A percentile compares a stretch with the other conserved stretches of the same genome.
phyloP scores from a whole-genome alignment of 2,329 filamentous ascomycete species.

The Nannizziopsis barbatae region DNA sequence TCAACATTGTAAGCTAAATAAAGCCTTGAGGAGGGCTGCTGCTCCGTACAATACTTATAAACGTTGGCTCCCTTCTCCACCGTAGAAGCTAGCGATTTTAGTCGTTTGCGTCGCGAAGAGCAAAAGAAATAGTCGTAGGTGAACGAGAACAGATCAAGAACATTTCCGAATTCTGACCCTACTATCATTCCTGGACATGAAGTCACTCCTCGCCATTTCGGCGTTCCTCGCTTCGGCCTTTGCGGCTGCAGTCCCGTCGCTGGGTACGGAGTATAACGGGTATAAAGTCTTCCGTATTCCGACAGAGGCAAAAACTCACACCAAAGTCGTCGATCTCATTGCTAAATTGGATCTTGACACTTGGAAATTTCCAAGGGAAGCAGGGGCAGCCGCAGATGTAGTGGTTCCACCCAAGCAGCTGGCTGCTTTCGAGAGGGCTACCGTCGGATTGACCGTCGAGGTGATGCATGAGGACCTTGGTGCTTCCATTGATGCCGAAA shows the following conservation, averaged over 20 bases:
- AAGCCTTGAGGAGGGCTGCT: no score
- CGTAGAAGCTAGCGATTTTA: no score
- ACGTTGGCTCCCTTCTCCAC: no score
- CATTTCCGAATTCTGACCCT: no score
- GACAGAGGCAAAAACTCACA: slow-evolving; percentile 11
- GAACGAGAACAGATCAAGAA: not conserved
- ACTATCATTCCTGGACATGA: not conserved
- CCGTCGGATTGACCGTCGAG: slow-evolving; percentile 23
- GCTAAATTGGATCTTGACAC: slow-evolving; percentile 15
- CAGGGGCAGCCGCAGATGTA: slow-evolving; percentile 30
- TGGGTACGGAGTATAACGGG: slow-evolving; percentile 15
- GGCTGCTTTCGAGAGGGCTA: slow-evolving; percentile 29
- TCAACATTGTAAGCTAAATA: no score
- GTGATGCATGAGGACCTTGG: slow-evolving; percentile 38
- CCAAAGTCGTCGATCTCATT: slow-evolving; percentile 16
- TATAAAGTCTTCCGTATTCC: slow-evolving; percentile 19
- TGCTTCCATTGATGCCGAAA: slow-evolving; percentile 26
- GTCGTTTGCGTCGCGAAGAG: not conserved
- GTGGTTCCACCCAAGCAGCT: slow-evolving; percentile 32
- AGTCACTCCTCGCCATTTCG: slow-evolving; percentile 7
- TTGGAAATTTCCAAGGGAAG: slow-evolving; percentile 16
- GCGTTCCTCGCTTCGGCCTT: slow-evolving; percentile 7
- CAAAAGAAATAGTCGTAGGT: slow-evolving; percentile 1
- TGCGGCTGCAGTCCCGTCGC: slow-evolving; percentile 3
- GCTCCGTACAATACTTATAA: no score